Evolutionary conservation across 108 stramenopile genomes (phyloP).

Genomic region (Cylindrotheca closterium): DNA sequence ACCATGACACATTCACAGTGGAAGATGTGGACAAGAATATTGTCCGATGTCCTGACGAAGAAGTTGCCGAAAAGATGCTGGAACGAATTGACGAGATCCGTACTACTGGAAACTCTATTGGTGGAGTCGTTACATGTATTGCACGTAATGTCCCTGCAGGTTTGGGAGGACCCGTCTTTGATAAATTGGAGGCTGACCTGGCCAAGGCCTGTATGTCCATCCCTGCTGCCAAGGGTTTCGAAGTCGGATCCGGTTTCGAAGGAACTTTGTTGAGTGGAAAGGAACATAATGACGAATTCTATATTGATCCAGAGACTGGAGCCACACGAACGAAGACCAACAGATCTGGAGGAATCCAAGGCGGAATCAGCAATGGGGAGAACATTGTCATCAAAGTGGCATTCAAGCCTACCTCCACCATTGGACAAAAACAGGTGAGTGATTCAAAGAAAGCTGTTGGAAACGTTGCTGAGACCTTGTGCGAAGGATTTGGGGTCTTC

Average conservation of each 20-base stretch:
- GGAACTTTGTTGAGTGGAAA: constrained; percentile 94
- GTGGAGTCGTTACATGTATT: constrained; percentile 96
- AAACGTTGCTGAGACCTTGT: neutral
- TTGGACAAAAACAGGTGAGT: constrained; percentile 89
- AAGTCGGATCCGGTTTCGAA: constrained; percentile 95
- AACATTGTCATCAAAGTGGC: constrained; percentile 94
- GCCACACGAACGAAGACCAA: constrained; percentile 94
- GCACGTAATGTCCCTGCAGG: constrained; percentile 94
- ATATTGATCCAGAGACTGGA: constrained; percentile 90
- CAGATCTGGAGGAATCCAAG: constrained; percentile 97
- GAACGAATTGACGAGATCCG: constrained; percentile 93
- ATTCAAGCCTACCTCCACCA: constrained; percentile 96
- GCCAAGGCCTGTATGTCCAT: constrained; percentile 99
- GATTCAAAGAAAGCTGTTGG: too few relatives aligned
- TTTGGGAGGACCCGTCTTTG: constrained; percentile 95
- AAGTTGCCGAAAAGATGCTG: constrained; percentile 87
- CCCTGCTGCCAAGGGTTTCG: constrained; percentile 99
- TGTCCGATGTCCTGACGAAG: constrained; percentile 91
- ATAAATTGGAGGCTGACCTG: constrained; percentile 98
- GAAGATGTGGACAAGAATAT: constrained; percentile 96
- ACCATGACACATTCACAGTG: constrained; percentile 90
- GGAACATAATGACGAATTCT: constrained; percentile 99
- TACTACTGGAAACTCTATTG: constrained; percentile 92
- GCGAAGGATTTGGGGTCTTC: too few relatives aligned
- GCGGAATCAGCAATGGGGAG: constrained; percentile 98